Evolutionary conservation across 2,329 filamentous ascomycete genomes (phyloP).

Genomic region (Claviceps quebecensis): DNA sequence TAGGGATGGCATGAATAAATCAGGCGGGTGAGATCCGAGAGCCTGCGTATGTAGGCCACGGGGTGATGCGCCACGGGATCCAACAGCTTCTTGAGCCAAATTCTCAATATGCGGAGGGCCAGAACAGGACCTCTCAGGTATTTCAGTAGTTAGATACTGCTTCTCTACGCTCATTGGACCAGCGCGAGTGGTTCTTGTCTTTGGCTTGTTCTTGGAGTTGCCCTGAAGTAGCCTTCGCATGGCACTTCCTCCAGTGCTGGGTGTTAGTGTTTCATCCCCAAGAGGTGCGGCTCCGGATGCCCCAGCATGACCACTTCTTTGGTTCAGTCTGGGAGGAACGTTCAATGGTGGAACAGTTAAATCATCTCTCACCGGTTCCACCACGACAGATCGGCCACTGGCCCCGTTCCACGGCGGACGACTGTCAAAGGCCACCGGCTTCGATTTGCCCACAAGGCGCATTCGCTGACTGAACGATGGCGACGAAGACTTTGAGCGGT

Average conservation of each 20-base stretch:
- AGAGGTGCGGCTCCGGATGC: constrained; percentile 8
- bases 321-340: constrained; percentile 37
- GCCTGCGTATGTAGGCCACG: constrained; percentile 4
- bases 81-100: constrained; percentile 10
- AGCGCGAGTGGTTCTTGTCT: background rate
- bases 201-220: constrained; percentile 4
- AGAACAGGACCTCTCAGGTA: constrained; percentile 15
- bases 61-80: constrained; percentile 3
- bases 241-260: constrained; percentile 14
- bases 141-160: background rate
- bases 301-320: constrained; percentile 17
- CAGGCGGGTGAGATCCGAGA: constrained; percentile 11
- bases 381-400: constrained; percentile 51
- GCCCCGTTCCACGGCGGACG: constrained; percentile 58
- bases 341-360: constrained; percentile 40
- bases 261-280: constrained; percentile 20
- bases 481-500: constrained; percentile 13
- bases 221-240: constrained; percentile 19
- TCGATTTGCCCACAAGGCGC: constrained; percentile 20
- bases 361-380: constrained; percentile 51
- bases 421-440: constrained; percentile 25
- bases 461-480: constrained; percentile 21
- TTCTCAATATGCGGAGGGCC: constrained; percentile 20
- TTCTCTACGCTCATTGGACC: background rate
- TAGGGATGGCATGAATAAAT: constrained; percentile 12